Percentiles rank a stretch among this genome's conserved stretches.
phyloP scores from a whole-genome alignment of 176 grass and related monocot genomes.

The Oryza officinalis region DNA sequence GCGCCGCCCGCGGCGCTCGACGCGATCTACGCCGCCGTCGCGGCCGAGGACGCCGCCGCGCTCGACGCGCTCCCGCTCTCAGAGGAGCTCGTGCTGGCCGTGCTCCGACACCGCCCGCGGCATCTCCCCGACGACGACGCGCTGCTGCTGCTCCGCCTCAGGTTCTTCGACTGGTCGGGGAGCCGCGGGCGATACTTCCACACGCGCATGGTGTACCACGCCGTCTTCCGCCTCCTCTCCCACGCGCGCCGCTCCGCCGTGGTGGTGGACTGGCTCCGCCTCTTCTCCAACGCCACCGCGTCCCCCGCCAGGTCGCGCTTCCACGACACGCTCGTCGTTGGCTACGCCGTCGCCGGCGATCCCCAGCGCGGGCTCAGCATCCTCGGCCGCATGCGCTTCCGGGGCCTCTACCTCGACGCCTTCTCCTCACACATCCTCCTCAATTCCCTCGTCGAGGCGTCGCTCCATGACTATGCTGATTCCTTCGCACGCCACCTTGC shows the following conservation, averaged over 20 bases:
- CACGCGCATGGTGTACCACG: conserved; percentile 63
- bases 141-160: conserved; percentile 70
- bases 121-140: conserved; percentile 8
- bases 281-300: conserved; percentile 51
- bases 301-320: conserved; percentile 47
- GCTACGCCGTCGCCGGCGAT: conserved; percentile 82
- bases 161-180: conserved; percentile 92
- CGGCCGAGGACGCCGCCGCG: conserved; percentile 36
- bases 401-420: conserved; percentile 59
- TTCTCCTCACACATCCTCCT: conserved; percentile 77
- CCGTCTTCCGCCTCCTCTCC: conserved; percentile 61
- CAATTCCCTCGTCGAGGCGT: conserved; percentile 88
- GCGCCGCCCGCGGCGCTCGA: conserved; percentile 43
- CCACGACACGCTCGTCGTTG: conserved; percentile 75
- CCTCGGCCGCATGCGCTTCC: conserved; percentile 75
- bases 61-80: conserved; percentile 60
- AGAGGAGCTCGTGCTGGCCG: conserved; percentile 57
- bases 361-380: conserved; percentile 70
- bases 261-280: conserved; percentile 82
- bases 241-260: conserved; percentile 47
- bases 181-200: conserved; percentile 57
- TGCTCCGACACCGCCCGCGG: conserved; percentile 55
- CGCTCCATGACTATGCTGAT: conserved; percentile 74
- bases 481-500: conserved; percentile 51
- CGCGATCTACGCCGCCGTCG: conserved; percentile 71